A percentile compares a stretch with the other conserved stretches of the same genome.
phyloP scores from a whole-genome alignment of 2,329 filamentous ascomycete species.

The Diaporthe ilicicola region DNA sequence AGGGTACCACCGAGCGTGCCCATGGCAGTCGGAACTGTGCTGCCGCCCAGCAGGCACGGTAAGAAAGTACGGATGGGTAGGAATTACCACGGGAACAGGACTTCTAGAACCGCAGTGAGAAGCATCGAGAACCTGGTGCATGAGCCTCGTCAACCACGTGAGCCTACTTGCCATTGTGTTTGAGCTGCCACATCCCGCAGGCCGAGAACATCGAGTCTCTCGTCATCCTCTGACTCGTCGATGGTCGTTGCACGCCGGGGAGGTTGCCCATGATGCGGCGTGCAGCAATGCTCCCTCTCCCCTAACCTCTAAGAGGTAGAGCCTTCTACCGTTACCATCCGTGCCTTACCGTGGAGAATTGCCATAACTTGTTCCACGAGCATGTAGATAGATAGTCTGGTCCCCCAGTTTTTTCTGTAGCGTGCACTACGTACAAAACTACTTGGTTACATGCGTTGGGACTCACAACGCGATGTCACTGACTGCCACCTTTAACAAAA shows the following conservation, averaged over 20 bases:
- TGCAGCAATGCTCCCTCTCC: background rate
- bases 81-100: background rate
- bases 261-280: background rate
- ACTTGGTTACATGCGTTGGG: background rate
- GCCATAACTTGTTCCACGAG: background rate
- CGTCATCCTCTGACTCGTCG: slow-evolving; percentile 1
- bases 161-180: background rate
- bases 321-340: background rate
- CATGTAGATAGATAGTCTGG: background rate
- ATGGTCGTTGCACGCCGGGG: background rate
- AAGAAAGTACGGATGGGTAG: background rate
- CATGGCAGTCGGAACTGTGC: background rate
- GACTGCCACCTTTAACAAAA: background rate
- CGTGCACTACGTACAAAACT: background rate
- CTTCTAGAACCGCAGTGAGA: background rate
- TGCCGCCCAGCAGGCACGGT: background rate
- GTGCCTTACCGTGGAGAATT: background rate
- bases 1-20: background rate
- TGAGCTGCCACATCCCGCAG: background rate
- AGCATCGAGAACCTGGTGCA: background rate
- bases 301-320: background rate
- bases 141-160: background rate
- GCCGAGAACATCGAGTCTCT: background rate
- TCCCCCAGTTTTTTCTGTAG: background rate
- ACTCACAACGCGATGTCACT: background rate